These are phyloP conservation scores for Saccharomycopsis sp. DNA, from an alignment of 805 yeast species.

Conservation along the genomic window DNA sequence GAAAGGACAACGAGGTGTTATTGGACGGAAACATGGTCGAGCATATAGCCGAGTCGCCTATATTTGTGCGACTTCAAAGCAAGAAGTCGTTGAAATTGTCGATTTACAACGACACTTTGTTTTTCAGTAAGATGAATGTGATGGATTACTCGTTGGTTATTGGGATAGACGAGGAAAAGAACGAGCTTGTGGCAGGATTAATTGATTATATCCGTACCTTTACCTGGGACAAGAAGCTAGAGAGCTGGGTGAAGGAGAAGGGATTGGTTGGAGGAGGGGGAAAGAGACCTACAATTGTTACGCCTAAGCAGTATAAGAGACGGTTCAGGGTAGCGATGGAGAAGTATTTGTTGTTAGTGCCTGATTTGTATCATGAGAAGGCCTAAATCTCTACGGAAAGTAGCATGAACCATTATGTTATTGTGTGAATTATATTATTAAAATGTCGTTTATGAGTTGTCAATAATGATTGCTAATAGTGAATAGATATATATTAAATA, in stretches of 20 bases:
- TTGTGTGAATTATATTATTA: too few relatives aligned
- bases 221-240: constrained; percentile 98
- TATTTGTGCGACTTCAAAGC: constrained; percentile 88
- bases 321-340: constrained; percentile 98
- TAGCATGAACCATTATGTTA: too few relatives aligned
- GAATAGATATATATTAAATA: too few relatives aligned
- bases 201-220: constrained; percentile 92
- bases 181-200: constrained; percentile 82
- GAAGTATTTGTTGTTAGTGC: constrained; percentile 88
- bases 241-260: constrained; percentile 97
- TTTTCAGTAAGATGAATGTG: constrained; percentile 93
- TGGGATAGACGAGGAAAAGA: constrained; percentile 66
- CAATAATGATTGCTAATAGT: too few relatives aligned
- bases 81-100: constrained; percentile 82
- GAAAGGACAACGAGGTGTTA: constrained; percentile 88
- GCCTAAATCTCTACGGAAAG: constrained; percentile 8
- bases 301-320: constrained; percentile 92
- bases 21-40: constrained; percentile 98
- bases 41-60: constrained; percentile 91
- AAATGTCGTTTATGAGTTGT: too few relatives aligned
- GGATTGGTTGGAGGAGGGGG: constrained; percentile 83
- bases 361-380: constrained; percentile 52
- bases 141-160: constrained; percentile 97
- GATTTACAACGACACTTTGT: constrained; percentile 92
- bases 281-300: constrained; percentile 93